Conservation (phyloP, 73 alveolate species). For the Paramecium tetraurelia region DNA sequence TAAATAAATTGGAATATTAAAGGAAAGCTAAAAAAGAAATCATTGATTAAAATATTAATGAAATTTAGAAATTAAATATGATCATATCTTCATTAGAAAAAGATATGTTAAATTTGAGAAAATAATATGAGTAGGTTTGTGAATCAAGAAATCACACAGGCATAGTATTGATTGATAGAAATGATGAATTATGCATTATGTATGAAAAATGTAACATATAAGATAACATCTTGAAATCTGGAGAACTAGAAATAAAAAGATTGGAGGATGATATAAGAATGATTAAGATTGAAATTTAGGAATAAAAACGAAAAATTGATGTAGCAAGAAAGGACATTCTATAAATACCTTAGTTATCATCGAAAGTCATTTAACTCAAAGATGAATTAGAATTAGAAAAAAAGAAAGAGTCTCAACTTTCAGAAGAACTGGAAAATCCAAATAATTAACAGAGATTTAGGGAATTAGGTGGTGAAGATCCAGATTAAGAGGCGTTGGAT, state of each 20-base stretch:
- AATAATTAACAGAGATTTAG: slow-evolving; percentile 86
- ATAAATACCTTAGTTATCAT: slow-evolving; percentile 88
- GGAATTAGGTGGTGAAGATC: slow-evolving; percentile 96
- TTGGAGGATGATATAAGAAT: slow-evolving; percentile 95
- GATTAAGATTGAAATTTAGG: slow-evolving; percentile 89
- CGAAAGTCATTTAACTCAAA: slow-evolving; percentile 76
- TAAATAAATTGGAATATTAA: slow-evolving; percentile 86
- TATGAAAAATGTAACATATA: slow-evolving; percentile 93
- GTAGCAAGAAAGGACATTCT: slow-evolving; percentile 91
- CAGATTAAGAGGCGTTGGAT: slow-evolving; percentile 92
- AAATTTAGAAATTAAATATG: slow-evolving; percentile 93
- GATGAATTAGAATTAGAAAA: slow-evolving; percentile 78
- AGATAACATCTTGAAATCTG: slow-evolving; percentile 89
- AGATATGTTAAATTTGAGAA: slow-evolving; percentile 91
- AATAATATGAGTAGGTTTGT: slow-evolving; percentile 94
- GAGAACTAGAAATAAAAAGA: slow-evolving; percentile 90
- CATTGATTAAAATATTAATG: slow-evolving; percentile 90
- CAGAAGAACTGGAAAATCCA: slow-evolving; percentile 93
- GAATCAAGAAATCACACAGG: slow-evolving; percentile 97
- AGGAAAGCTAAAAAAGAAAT: slow-evolving; percentile 85
- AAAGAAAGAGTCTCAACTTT: slow-evolving; percentile 64
- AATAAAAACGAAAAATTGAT: slow-evolving; percentile 85
- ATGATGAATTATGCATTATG: slow-evolving; percentile 95
- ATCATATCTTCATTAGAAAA: slow-evolving; percentile 90
- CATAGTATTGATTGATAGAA: slow-evolving; percentile 92